Base-by-base conservation (phyloP, 2,329 filamentous ascomycete species). In the Calonectria hongkongensis region DNA sequence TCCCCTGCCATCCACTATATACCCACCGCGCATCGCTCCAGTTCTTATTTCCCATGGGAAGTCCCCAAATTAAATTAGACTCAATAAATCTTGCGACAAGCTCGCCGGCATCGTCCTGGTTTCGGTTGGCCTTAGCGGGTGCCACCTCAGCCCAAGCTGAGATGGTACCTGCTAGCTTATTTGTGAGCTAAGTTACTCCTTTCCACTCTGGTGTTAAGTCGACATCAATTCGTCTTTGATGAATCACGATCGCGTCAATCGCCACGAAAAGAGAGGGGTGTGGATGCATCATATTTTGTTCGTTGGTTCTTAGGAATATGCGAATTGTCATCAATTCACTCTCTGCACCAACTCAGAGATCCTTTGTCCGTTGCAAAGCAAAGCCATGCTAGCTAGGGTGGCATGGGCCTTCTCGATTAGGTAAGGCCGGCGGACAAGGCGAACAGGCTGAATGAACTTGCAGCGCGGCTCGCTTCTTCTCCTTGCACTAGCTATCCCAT, bases 111-210 rank as follows among this genome's bases (percentile, higher is more conserved):
- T 58, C 12, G 33, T 25, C 33, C 54, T 27, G 33, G 54, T 58
- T 58, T 27, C 54, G 54, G 54, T 8, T 13, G 18, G 54, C 6
- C 12, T 60, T 16, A 41, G 54, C 33, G 39, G 15, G 54, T 10
- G 36, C 33, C 54, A 60, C 54, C n/a, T 60, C 36, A 60, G 54
- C 54, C 33, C 21, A 41, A 41, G 36, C 54, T 41, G 33, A 21
- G 33, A 60, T 60, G 21, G 21, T 30, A 36, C 21, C 6, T 41
- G 21, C 36, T 25, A 16, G 4, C 33, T 39, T 36, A 18, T 25
- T 27, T 21, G 10, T 27, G 18, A 16, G 39, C n/a, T 25, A n/a
- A 18, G 18, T 15, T n/a, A 25, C 12, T 15, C 54, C n/a, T 41
- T 27, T n/a, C 25, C 8, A 21, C 30, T 33, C 16, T 18, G 5